Percentiles rank a stretch among this genome's conserved stretches.
These are phyloP conservation scores for Globisporangium lucens DNA, from an alignment of 352 stramenopile species.

Conservation along the genomic window DNA sequence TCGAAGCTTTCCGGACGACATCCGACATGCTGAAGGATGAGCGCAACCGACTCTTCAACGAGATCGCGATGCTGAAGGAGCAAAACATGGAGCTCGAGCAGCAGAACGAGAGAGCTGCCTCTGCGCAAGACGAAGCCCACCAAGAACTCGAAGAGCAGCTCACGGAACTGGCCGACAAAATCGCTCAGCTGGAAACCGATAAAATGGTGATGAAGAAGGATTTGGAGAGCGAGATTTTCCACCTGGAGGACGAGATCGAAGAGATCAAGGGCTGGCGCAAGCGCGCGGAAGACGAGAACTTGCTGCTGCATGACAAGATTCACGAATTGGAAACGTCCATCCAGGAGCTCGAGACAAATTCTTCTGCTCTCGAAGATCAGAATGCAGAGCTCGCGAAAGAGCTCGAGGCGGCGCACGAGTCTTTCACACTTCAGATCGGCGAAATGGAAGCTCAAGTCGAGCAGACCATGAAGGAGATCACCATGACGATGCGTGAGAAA, in stretches of 20 bases:
- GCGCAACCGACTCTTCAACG: constrained; percentile 44
- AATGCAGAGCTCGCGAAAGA: constrained; percentile 33
- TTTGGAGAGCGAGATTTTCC: constrained; percentile 16
- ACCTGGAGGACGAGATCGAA: constrained; percentile 47
- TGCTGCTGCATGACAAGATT: constrained; percentile 32
- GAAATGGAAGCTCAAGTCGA: constrained; percentile 33
- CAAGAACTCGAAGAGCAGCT: constrained; percentile 57
- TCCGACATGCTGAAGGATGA: constrained; percentile 64
- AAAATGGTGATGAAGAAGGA: constrained; percentile 27
- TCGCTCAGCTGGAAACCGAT: constrained; percentile 52
- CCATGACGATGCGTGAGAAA: constrained; percentile 26
- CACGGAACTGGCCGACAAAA: constrained; percentile 52
- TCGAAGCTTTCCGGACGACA: constrained; percentile 55
- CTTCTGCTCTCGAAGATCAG: constrained; percentile 24
- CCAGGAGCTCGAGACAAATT: constrained; percentile 26
- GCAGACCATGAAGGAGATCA: constrained; percentile 35
- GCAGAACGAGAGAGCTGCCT: constrained; percentile 33
- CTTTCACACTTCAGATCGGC: constrained; percentile 23
- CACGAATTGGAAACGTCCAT: constrained; percentile 33
- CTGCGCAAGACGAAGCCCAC: constrained; percentile 45
- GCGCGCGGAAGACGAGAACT: constrained; percentile 48
- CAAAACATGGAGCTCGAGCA: constrained; percentile 43
- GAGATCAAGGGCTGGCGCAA: constrained; percentile 41
- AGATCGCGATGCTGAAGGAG: constrained; percentile 56
- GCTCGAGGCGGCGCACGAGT: constrained; percentile 22